These are phyloP conservation scores for Leccinum pellstonianum DNA, from an alignment of 768 basidiomycete species.

Conservation along the genomic window DNA sequence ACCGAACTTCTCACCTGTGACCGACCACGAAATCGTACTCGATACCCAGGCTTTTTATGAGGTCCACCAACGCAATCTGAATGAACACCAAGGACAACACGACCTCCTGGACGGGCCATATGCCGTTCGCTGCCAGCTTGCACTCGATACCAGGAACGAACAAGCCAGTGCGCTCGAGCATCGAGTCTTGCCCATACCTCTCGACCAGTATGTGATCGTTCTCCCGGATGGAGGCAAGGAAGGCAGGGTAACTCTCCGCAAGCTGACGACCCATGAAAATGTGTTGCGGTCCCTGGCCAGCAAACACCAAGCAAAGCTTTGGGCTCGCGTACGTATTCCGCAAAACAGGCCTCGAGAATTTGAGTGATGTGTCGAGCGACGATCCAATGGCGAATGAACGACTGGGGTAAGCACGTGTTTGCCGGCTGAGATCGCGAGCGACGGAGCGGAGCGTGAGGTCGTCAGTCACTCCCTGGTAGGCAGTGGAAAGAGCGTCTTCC, in stretches of 20 bases:
- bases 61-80: constrained; percentile 35
- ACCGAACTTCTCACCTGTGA: constrained; percentile 25
- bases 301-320: constrained; percentile 35
- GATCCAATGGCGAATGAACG: constrained; percentile 28
- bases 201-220: constrained; percentile 34
- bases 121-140: constrained; percentile 22
- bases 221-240: constrained; percentile 30
- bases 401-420: constrained; percentile 31
- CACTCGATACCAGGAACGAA: constrained; percentile 31
- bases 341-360: constrained; percentile 31
- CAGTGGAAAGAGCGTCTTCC: constrained; percentile 20
- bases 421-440: constrained; percentile 29
- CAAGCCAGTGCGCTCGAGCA: constrained; percentile 35
- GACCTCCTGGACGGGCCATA: constrained; percentile 36
- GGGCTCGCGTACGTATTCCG: constrained; percentile 24
- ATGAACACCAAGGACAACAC: constrained; percentile 35
- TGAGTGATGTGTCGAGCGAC: constrained; percentile 21
- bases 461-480: constrained; percentile 21
- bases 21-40: constrained; percentile 35
- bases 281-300: constrained; percentile 39
- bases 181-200: constrained; percentile 29
- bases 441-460: constrained; percentile 26
- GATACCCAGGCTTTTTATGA: constrained; percentile 33
- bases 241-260: constrained; percentile 31
- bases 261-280: constrained; percentile 38